Evolutionary conservation across 331 rosid species (phyloP), one percentile per base, ranked within the genome.

Genomic region (Spiraea crenata): DNA sequence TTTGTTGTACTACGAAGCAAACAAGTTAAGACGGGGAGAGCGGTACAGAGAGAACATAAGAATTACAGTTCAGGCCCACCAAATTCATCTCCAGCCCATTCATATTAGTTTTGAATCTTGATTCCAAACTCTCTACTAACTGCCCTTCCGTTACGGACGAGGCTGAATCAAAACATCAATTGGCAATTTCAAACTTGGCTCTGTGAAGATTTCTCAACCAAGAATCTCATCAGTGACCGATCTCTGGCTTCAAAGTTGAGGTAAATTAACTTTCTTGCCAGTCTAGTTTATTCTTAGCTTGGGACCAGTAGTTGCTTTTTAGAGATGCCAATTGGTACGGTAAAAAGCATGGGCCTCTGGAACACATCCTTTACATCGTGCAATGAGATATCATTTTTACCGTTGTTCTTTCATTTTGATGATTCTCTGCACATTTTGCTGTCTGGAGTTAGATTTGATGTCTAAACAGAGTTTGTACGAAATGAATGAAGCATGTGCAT

Each of bases 401-500:
- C 40, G 46, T 71, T n/a, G 41, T 71, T 47, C 67, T 59, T n/a
- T 48, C 67, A 41, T 19, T 71, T 47, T 71, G 50, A 11, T 35
- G 4, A 17, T 5, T 35, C 47, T 42, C 6, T 25, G 31, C 31
- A 25, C 31, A 25, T 25, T 25, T 25, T 25, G 31, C 31, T 25
- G 1, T 25, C 31, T 25, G 1, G 31, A 25, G 31, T 25, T 25
- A 25, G 31, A 25, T 25, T 25, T 25, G 31, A 2, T 25, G 45
- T 42, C 45, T 42, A 42, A 42, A 42, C 47, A 51, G 16, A 38
- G 37, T 15, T 50, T 17, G 47, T 31, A 35, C 15, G 3, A 66
- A 52, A 7, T 38, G 7, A 74, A 65, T 74, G 72, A 65, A 55
- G 54, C 71, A 42, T 64, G 71, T 65, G 56, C 57, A 10, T 6